Evolutionary conservation across 352 stramenopile species (phyloP).

Genomic region (Pythium brachiatum): DNA sequence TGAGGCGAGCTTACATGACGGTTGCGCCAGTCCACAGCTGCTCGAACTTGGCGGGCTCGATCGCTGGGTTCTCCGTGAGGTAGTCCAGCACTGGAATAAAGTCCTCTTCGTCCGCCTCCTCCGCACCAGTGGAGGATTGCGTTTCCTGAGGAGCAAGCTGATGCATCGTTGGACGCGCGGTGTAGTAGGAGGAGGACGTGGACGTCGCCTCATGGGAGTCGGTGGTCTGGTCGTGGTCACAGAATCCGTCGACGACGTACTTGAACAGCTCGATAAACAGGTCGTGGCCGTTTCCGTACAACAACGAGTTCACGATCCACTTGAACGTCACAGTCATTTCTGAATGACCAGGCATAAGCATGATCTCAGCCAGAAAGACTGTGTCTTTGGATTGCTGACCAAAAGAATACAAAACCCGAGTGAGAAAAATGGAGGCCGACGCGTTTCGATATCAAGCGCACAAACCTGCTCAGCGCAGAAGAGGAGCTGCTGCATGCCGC

Average conservation of each 20-base stretch:
- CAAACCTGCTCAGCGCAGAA: conserved; percentile 81
- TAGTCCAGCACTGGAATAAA: conserved; percentile 69
- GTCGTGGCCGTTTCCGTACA: conserved; percentile 83
- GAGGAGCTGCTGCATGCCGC: conserved; percentile 71
- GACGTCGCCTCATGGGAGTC: conserved; percentile 10
- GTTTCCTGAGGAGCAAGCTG: conserved; percentile 14
- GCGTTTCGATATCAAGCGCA: background rate
- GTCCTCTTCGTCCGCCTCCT: conserved; percentile 42
- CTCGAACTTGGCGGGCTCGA: conserved; percentile 78
- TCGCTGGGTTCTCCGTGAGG: conserved; percentile 48
- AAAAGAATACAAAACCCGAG: conserved; percentile 10
- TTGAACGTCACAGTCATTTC: conserved; percentile 86
- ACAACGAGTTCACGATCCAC: conserved; percentile 85
- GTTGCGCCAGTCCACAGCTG: conserved; percentile 68
- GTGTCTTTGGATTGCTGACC: conserved; percentile 66
- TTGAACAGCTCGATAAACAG: conserved; percentile 84
- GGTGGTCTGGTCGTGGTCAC: conserved; percentile 12
- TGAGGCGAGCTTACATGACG: conserved; percentile 58
- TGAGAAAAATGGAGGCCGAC: background rate
- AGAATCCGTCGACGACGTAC: conserved; percentile 63
- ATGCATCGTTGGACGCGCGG: conserved; percentile 17
- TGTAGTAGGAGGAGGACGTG: conserved; percentile 7
- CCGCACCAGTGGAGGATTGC: conserved; percentile 21
- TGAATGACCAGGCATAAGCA: conserved; percentile 67
- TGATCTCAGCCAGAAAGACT: conserved; percentile 80